phyloP scores from a whole-genome alignment of 371 early-diverging fungal genomes.

The Dichotomocladium elegans region DNA sequence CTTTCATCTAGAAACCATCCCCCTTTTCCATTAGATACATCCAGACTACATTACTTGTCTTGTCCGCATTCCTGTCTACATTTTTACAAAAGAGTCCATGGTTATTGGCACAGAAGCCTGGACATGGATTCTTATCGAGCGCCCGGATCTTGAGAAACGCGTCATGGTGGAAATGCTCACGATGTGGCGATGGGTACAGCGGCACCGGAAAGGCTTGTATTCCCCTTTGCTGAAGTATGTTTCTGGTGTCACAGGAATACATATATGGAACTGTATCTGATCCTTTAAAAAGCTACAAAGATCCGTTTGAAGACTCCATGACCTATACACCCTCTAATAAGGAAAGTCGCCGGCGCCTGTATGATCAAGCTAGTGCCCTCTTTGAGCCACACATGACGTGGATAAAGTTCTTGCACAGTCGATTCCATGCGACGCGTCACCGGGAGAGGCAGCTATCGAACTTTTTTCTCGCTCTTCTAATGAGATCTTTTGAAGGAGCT shows the following conservation, averaged over 20 bases:
- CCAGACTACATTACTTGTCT: constrained; percentile 73
- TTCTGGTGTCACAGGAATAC: not conserved
- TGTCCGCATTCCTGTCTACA: constrained; percentile 80
- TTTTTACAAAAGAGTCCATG: constrained; percentile 75
- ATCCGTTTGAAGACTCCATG: constrained; percentile 88
- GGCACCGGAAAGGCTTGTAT: constrained; percentile 75
- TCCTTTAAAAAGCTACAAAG: constrained; percentile 40
- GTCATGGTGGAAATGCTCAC: constrained; percentile 77
- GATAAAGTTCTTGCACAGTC: constrained; percentile 79
- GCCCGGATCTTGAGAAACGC: constrained; percentile 68
- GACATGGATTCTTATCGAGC: constrained; percentile 81
- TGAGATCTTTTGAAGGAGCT: constrained; percentile 66
- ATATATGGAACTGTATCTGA: not conserved
- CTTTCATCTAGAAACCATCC: not conserved
- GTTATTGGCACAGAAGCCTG: constrained; percentile 79
- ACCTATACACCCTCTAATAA: constrained; percentile 87
- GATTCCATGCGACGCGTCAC: constrained; percentile 80
- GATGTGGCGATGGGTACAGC: constrained; percentile 80
- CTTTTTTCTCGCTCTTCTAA: constrained; percentile 69
- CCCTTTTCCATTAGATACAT: constrained; percentile 25
- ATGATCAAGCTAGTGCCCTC: constrained; percentile 52
- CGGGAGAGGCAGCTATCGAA: constrained; percentile 67
- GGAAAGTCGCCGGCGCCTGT: constrained; percentile 59
- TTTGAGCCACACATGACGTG: constrained; percentile 78
- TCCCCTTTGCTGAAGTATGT: constrained; percentile 44